Conservation (phyloP, 306 rosid species). For the Ormosia emarginata region DNA sequence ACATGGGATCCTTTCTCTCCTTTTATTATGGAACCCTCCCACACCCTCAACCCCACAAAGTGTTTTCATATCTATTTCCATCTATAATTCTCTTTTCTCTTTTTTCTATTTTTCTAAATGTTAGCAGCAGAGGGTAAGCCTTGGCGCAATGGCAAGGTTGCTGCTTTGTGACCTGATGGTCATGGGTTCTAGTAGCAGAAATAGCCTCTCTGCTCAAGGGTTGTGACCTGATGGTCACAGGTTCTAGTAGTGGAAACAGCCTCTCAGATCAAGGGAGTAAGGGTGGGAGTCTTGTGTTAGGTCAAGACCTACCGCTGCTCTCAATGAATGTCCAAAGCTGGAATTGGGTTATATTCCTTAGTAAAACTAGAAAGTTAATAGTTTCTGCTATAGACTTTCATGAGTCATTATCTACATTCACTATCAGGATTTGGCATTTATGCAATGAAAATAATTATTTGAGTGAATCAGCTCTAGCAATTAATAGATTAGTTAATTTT, state of each 20-base stretch:
- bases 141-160: neutral
- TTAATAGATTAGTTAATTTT: neutral
- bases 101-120: neutral
- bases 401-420: neutral
- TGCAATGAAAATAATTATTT: neutral
- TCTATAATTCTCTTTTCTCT: neutral
- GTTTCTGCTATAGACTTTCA: neutral
- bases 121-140: neutral
- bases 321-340: neutral
- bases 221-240: neutral
- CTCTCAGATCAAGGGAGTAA: neutral
- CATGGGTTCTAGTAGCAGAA: too few relatives aligned
- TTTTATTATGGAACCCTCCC: too few relatives aligned
- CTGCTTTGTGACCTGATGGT: neutral
- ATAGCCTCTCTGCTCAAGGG: neutral
- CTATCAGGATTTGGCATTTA: conserved; percentile 21
- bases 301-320: neutral
- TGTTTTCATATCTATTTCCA: neutral
- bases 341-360: neutral
- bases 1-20: neutral
- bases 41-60: neutral
- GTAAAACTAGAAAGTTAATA: neutral
- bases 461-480: conserved; percentile 11
- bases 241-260: neutral
- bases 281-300: neutral